A percentile compares a stretch with the other conserved stretches of the same genome.
Conservation (phyloP, 257 asterid species). For the Echites panduratus region DNA sequence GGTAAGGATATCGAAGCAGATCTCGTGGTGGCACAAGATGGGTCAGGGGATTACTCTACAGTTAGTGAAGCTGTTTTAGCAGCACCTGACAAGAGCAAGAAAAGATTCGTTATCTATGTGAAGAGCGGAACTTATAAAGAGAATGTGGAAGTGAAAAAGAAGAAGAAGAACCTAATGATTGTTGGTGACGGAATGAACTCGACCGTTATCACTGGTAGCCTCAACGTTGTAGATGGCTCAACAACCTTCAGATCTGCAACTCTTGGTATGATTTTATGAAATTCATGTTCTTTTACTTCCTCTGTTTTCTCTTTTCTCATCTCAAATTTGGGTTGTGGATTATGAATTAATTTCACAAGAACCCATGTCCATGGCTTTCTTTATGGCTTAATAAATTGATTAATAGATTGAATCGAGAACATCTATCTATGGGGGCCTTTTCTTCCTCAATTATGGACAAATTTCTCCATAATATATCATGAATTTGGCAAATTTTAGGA, state of each 20-base stretch:
- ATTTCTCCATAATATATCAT: not conserved
- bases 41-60: constrained; percentile 36
- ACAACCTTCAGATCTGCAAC: constrained; percentile 53
- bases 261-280: constrained; percentile 28
- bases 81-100: constrained; percentile 30
- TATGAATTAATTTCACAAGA: too few species aligned
- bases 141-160: constrained; percentile 37
- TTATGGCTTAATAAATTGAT: too few species aligned
- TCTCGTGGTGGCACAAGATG: constrained; percentile 41
- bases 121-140: constrained; percentile 49
- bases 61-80: constrained; percentile 45
- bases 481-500: too few species aligned
- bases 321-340: not conserved
- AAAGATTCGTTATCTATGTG: constrained; percentile 37
- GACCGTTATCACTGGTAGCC: constrained; percentile 40
- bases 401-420: too few species aligned
- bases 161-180: constrained; percentile 44
- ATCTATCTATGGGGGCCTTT: too few species aligned
- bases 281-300: not conserved
- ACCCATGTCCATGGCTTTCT: too few species aligned
- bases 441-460: too few species aligned
- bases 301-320: not conserved
- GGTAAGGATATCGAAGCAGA: constrained; percentile 26
- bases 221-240: constrained; percentile 40
- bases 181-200: constrained; percentile 50